Percentiles rank a stretch among this genome's conserved stretches.
phyloP scores from a whole-genome alignment of 2,329 filamentous ascomycete genomes.

The Davidsoniella australis region DNA sequence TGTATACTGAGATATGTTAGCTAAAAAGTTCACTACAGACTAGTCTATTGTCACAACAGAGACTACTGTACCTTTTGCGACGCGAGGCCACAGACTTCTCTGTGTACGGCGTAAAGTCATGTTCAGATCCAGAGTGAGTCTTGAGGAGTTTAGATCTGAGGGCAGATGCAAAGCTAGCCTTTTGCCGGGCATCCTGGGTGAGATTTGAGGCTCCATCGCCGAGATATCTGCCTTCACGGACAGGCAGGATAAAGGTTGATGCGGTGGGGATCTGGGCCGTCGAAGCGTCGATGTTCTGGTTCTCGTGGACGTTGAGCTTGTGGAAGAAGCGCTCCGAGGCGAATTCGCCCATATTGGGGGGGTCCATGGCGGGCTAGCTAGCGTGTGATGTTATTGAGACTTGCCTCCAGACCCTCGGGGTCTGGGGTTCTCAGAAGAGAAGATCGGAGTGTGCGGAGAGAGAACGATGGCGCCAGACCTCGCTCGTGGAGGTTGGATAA shows the following conservation, averaged over 20 bases:
- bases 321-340: slow-evolving; percentile 47
- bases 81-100: background rate
- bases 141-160: slow-evolving; percentile 23
- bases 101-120: background rate
- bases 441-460: slow-evolving; percentile 15
- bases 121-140: slow-evolving; percentile 4
- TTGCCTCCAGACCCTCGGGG: slow-evolving; percentile 8
- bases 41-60: too few species aligned
- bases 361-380: slow-evolving; percentile 31
- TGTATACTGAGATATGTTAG: slow-evolving; percentile 20
- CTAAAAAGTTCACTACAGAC: background rate
- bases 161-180: slow-evolving; percentile 23
- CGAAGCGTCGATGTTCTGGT: slow-evolving; percentile 25
- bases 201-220: slow-evolving; percentile 18
- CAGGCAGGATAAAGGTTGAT: slow-evolving; percentile 32
- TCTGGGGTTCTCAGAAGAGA: slow-evolving; percentile 5
- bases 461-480: slow-evolving; percentile 12
- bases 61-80: slow-evolving; percentile 5
- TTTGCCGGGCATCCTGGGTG: slow-evolving; percentile 23
- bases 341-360: slow-evolving; percentile 47
- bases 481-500: slow-evolving; percentile 1
- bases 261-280: slow-evolving; percentile 11
- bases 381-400: background rate
- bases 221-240: slow-evolving; percentile 24
- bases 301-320: slow-evolving; percentile 34